These are phyloP conservation scores for Gnetum montanum DNA, from an alignment of 75 land plant species.

Conservation along the genomic window DNA sequence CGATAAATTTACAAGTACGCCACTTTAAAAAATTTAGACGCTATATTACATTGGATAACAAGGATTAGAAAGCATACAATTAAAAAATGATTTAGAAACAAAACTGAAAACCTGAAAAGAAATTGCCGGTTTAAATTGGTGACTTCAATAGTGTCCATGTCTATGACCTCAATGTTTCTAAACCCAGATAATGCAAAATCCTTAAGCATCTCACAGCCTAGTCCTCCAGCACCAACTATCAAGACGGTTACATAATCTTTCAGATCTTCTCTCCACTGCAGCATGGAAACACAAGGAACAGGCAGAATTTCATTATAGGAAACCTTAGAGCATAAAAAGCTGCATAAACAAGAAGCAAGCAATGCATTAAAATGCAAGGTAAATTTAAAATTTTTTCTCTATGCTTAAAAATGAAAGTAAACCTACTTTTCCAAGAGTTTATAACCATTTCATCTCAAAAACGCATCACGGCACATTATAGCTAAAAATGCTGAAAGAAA, in stretches of 20 bases:
- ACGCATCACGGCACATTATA: constrained; percentile 1
- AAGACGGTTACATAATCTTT: constrained; percentile 53
- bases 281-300: neutral
- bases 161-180: constrained; percentile 84
- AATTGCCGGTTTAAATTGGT: constrained; percentile 97
- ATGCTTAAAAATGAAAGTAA: neutral
- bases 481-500: no score
- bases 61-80: no score
- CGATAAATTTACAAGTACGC: no score
- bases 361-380: neutral
- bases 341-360: neutral
- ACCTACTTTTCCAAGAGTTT: neutral
- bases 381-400: neutral
- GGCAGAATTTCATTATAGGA: neutral
- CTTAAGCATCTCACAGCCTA: constrained; percentile 93
- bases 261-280: constrained; percentile 69
- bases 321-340: neutral
- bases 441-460: neutral
- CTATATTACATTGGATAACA: no score
- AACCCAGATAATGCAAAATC: constrained; percentile 93
- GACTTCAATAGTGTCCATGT: constrained; percentile 97
- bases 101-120: constrained; percentile 84
- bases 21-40: no score
- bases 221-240: constrained; percentile 96
- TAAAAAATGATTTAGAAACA: no score